Conservation (phyloP, 2,329 filamentous ascomycete genomes). For the Bisporella sp. region DNA sequence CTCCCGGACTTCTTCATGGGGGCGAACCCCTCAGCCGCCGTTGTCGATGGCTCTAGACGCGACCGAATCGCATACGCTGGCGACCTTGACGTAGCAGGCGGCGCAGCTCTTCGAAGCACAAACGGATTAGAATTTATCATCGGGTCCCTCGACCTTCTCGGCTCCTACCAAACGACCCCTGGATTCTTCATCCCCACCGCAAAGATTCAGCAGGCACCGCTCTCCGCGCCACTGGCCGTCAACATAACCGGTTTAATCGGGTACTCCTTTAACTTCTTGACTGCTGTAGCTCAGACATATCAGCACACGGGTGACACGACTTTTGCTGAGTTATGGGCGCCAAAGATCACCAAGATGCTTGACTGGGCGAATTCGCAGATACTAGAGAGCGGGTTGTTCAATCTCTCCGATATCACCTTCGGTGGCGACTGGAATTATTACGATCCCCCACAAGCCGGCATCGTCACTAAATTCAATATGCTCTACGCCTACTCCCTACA, state of each 20-base stretch:
- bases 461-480: slow-evolving; percentile 27
- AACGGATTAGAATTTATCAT: slow-evolving; percentile 20
- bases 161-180: slow-evolving; percentile 22
- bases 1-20: slow-evolving; percentile 30
- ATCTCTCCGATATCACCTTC: slow-evolving; percentile 21
- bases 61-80: slow-evolving; percentile 29
- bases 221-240: slow-evolving; percentile 12
- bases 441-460: slow-evolving; percentile 24
- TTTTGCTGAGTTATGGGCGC: slow-evolving; percentile 24
- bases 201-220: slow-evolving; percentile 27
- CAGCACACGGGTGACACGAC: slow-evolving; percentile 22
- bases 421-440: slow-evolving; percentile 31
- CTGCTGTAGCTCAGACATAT: slow-evolving; percentile 24
- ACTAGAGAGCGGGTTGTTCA: slow-evolving; percentile 20
- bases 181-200: slow-evolving; percentile 28
- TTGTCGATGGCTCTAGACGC: slow-evolving; percentile 30
- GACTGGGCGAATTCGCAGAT: slow-evolving; percentile 29
- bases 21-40: slow-evolving; percentile 26
- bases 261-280: slow-evolving; percentile 28
- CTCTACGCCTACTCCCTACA: slow-evolving; percentile 28
- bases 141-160: slow-evolving; percentile 24
- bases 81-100: slow-evolving; percentile 26
- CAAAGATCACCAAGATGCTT: slow-evolving; percentile 24
- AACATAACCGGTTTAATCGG: slow-evolving; percentile 29
- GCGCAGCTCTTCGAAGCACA: slow-evolving; percentile 23